A percentile compares a stretch with the other conserved stretches of the same genome.
Evolutionary conservation across 2,329 filamentous ascomycete genomes (phyloP).

Genomic region (Fusarium incarnatum): DNA sequence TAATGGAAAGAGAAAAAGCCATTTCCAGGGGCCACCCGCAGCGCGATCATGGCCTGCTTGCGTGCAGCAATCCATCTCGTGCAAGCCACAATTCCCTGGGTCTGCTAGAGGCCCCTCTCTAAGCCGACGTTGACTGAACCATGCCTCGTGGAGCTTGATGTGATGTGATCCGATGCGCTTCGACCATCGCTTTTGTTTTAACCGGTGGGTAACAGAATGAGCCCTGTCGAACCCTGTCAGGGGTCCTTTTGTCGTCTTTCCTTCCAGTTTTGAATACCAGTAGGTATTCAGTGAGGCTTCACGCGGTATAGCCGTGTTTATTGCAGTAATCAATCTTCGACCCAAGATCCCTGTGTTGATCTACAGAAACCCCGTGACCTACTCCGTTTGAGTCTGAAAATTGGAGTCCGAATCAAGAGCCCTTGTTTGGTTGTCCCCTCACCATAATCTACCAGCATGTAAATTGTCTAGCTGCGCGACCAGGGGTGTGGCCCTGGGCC

Average conservation of each 20-base stretch:
- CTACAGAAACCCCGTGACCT: constrained; percentile 25
- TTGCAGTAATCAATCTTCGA: constrained; percentile 11
- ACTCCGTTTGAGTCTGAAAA: not conserved
- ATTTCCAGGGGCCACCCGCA: constrained; percentile 24
- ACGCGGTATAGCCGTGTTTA: constrained; percentile 6
- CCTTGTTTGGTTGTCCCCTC: constrained; percentile 16
- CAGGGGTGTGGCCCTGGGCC: constrained; percentile 13
- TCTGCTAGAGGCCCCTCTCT: constrained; percentile 23
- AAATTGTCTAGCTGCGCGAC: not conserved
- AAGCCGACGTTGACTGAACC: constrained; percentile 20
- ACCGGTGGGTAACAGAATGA: constrained; percentile 20
- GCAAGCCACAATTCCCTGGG: constrained; percentile 43
- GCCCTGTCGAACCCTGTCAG: constrained; percentile 6
- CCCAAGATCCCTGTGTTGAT: constrained; percentile 22
- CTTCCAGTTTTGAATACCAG: not conserved
- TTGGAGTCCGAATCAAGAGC: constrained; percentile 12
- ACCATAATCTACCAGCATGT: constrained; percentile 10
- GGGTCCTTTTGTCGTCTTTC: constrained; percentile 9
- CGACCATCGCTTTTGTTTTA: constrained; percentile 25
- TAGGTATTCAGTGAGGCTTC: constrained; percentile 9
- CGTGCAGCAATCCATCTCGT: constrained; percentile 31
- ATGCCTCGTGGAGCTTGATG: constrained; percentile 28
- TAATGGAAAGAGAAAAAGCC: constrained; percentile 28
- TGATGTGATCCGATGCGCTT: constrained; percentile 31
- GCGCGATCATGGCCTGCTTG: constrained; percentile 31